Conservation (phyloP, 768 basidiomycete species). For the Leccinellum rugosiceps region DNA sequence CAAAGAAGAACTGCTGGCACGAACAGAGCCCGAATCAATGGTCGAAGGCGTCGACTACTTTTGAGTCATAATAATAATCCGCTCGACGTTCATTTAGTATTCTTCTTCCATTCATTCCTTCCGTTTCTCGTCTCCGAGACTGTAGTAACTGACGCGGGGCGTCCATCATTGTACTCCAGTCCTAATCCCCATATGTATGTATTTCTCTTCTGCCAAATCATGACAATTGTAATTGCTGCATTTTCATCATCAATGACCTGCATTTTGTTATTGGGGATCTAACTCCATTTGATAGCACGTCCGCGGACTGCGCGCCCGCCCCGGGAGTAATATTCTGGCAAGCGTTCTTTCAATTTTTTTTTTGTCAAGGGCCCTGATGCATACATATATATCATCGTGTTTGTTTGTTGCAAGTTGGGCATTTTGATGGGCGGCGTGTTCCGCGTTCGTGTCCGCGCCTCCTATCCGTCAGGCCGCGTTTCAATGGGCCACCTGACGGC, state of each 20-base stretch:
- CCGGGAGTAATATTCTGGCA: background rate
- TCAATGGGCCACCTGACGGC: background rate
- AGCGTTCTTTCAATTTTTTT: background rate
- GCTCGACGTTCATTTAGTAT: constrained; percentile 8
- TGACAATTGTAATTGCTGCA: background rate
- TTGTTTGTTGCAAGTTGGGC: constrained; percentile 4
- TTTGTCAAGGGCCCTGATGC: background rate
- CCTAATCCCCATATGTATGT: constrained; percentile 7
- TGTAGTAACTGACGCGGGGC: background rate
- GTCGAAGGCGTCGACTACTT: constrained; percentile 35
- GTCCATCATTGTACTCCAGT: background rate
- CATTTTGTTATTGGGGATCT: background rate
- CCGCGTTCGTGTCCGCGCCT: background rate
- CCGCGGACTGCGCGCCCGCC: background rate
- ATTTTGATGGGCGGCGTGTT: background rate
- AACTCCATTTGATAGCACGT: constrained; percentile 3
- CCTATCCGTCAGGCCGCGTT: background rate
- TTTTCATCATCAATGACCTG: background rate
- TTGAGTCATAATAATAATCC: constrained; percentile 15
- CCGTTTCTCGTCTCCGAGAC: background rate
- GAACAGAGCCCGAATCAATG: constrained; percentile 8
- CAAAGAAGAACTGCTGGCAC: background rate
- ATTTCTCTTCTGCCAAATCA: background rate
- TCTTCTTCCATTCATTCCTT: background rate
- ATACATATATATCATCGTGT: background rate